Percentiles rank a stretch among this genome's conserved stretches.
phyloP scores from a whole-genome alignment of 2,329 filamentous ascomycete species.

The Calonectria pteridis region DNA sequence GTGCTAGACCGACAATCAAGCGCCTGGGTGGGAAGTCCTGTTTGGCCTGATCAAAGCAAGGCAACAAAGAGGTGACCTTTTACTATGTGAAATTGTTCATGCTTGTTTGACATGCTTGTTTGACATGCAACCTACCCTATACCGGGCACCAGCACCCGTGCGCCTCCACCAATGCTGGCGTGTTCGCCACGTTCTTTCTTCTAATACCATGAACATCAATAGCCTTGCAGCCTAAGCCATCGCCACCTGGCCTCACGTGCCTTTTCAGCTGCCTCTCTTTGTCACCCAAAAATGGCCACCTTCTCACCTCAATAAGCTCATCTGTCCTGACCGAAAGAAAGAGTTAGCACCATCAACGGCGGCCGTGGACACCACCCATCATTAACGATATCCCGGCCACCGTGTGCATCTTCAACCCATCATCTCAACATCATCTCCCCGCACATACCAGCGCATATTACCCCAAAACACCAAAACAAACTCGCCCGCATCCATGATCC shows the following conservation, averaged over 20 bases:
- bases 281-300: neutral
- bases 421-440: neutral
- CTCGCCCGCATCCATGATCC: slow-evolving; percentile 44
- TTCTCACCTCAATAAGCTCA: neutral
- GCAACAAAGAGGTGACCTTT: neutral
- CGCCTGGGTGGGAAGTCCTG: neutral
- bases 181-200: neutral
- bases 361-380: neutral
- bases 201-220: neutral
- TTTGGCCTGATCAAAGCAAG: neutral
- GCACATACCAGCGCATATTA: slow-evolving; percentile 5
- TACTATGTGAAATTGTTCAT: neutral
- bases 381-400: neutral
- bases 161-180: neutral
- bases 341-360: neutral
- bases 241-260: slow-evolving; percentile 5
- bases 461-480: slow-evolving; percentile 1
- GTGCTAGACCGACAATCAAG: neutral
- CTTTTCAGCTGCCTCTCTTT: neutral
- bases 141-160: neutral
- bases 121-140: neutral
- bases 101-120: neutral
- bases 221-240: neutral
- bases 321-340: too few relatives aligned
- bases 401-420: neutral